phyloP scores from a whole-genome alignment of 768 basidiomycete genomes.

The Dioszegia hungarica region DNA sequence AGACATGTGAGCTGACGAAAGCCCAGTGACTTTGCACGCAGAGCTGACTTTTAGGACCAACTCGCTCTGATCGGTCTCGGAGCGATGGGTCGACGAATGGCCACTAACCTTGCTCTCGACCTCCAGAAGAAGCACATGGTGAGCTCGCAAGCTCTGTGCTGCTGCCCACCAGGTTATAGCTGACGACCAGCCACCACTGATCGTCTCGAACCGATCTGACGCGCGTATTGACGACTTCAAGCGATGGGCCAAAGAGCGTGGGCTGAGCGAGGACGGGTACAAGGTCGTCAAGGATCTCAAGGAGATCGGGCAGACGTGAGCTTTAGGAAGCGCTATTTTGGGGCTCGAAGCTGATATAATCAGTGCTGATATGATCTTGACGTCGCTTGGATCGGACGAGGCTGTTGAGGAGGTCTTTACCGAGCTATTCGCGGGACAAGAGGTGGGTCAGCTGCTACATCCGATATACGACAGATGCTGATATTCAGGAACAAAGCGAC shows the following conservation, averaged over 20 bases:
- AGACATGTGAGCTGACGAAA: conserved; percentile 38
- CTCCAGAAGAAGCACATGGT: conserved; percentile 7
- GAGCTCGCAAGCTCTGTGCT: not conserved
- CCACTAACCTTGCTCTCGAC: conserved; percentile 67
- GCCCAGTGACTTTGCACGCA: not conserved
- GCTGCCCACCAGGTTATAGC: not conserved
- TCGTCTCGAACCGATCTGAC: conserved; percentile 70
- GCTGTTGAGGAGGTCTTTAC: conserved; percentile 63
- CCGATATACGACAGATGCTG: not conserved
- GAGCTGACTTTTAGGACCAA: conserved; percentile 37
- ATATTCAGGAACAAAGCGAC: conserved; percentile 15
- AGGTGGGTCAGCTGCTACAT: conserved; percentile 51
- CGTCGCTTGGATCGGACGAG: conserved; percentile 67
- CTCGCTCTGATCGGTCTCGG: conserved; percentile 55
- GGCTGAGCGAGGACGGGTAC: conserved; percentile 57
- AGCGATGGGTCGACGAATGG: conserved; percentile 69
- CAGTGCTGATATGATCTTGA: conserved; percentile 72
- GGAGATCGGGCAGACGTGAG: conserved; percentile 58
- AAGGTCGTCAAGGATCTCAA: conserved; percentile 58
- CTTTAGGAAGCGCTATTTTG: no score
- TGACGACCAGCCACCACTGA: conserved; percentile 54
- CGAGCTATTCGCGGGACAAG: conserved; percentile 59
- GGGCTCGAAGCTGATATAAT: not conserved
- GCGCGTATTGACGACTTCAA: conserved; percentile 52
- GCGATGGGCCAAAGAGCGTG: conserved; percentile 57